These are phyloP conservation scores for Myxozyma kluyveri DNA, from an alignment of 805 yeast species.

Conservation along the genomic window DNA sequence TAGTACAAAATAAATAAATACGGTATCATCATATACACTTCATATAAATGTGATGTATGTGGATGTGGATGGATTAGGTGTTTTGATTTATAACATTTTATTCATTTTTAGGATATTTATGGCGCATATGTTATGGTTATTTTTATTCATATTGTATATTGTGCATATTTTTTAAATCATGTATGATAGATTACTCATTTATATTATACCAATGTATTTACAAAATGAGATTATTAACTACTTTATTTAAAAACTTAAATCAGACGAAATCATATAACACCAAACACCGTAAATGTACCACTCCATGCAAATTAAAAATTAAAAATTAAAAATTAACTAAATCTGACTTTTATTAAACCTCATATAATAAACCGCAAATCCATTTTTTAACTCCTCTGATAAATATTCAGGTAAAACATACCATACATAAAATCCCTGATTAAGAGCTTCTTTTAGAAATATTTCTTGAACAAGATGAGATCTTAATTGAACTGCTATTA, in stretches of 20 bases:
- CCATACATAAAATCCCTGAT: slow-evolving; percentile 40
- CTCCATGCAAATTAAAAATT: background rate
- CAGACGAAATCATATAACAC: no score
- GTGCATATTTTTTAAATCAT: background rate
- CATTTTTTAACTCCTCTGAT: slow-evolving; percentile 39
- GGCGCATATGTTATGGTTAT: background rate
- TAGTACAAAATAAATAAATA: no score
- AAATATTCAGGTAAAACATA: slow-evolving; percentile 40
- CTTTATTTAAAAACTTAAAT: no score
- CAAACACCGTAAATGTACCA: no score
- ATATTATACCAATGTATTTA: background rate
- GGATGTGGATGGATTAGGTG: background rate
- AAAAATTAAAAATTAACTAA: background rate
- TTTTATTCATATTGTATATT: background rate
- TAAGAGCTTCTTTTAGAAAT: slow-evolving; percentile 43
- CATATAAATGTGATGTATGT: background rate
- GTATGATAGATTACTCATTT: background rate
- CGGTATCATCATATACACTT: no score
- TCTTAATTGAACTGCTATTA: slow-evolving; percentile 55
- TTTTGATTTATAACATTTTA: background rate
- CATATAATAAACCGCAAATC: slow-evolving; percentile 49
- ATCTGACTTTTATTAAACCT: background rate
- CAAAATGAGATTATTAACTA: no score
- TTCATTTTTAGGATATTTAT: background rate
- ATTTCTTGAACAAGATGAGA: slow-evolving; percentile 50